Evolutionary conservation across 2,329 filamentous ascomycete species (phyloP), one percentile per base, ranked within the genome.

Genomic region (Alternaria ethzedia): DNA sequence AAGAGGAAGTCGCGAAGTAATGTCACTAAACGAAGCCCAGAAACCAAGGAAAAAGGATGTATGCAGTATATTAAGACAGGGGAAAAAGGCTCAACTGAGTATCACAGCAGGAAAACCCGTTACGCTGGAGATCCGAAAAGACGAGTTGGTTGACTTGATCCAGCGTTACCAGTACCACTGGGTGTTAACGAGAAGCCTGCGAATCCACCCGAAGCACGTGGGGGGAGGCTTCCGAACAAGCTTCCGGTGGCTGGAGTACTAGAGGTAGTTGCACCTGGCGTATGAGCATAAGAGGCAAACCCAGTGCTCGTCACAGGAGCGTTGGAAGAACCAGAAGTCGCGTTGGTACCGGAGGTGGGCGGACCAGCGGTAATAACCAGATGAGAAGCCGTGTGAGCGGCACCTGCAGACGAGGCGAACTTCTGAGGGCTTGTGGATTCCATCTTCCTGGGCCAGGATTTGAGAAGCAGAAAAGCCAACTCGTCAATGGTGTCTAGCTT

Each of bases 401-500:
- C 51, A 15, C 12, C 21, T 15, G 36, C 23, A 26, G 21, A 57
- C 4, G 25, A 17, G 17, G 3, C 17, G 4, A 25, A 20, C 15
- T 43, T 30, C 13, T 28, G n/a, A 23, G 20, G 13, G n/a, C 55
- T 56, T 7, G 56, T 4, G 9, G 43, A 17, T 25, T 65, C 47
- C 12, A 45, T 57, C 47, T 63, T 66, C 6, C 26, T 55, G 4
- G 62, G 59, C 67, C 61, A 69, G 10, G 58, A 61, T 28, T 68
- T 69, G 52, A 66, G 61, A 9, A 71, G 57, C 9, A 57, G 32
- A 21, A 71, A 59, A 1, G 69, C 64, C 9, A 71, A 28, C 32
- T 65, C 54, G 17, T 71, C 63, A 21, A 69, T 66, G 6, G 54
- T 54, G 12, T 61, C 61, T 21, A 71, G 26, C 28, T 64, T 66